phyloP scores from a whole-genome alignment of 2,329 filamentous ascomycete species.

The Pleochaeta shiraiana region DNA sequence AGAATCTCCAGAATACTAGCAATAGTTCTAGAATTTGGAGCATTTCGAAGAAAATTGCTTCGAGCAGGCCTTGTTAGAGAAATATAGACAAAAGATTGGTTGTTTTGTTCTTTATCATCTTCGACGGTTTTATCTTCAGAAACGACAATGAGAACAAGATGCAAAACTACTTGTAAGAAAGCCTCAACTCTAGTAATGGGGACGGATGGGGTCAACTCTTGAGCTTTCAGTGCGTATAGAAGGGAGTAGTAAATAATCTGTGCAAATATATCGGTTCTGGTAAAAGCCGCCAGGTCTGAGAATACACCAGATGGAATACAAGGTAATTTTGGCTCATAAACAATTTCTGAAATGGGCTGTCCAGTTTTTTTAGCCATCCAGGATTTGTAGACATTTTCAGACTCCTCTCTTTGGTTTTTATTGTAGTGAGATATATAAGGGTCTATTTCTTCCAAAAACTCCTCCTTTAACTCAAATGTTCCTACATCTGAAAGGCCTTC shows the following conservation, averaged over 20 bases:
- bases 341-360: slow-evolving; percentile 58
- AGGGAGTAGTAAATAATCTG: slow-evolving; percentile 81
- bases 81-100: slow-evolving; percentile 48
- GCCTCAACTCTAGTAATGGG: slow-evolving; percentile 70
- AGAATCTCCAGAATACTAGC: slow-evolving; percentile 40
- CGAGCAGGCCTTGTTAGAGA: slow-evolving; percentile 42
- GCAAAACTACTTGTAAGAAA: slow-evolving; percentile 77
- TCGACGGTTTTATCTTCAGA: slow-evolving; percentile 52
- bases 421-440: slow-evolving; percentile 93
- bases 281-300: slow-evolving; percentile 54
- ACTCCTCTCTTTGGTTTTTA: slow-evolving; percentile 92
- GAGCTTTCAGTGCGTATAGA: slow-evolving; percentile 52
- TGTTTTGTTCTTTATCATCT: slow-evolving; percentile 24
- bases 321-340: slow-evolving; percentile 72
- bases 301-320: slow-evolving; percentile 62
- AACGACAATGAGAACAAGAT: slow-evolving; percentile 68
- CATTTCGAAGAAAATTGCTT: slow-evolving; percentile 36
- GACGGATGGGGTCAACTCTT: slow-evolving; percentile 47
- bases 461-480: slow-evolving; percentile 75
- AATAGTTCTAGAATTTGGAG: slow-evolving; percentile 36
- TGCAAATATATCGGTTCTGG: slow-evolving; percentile 63
- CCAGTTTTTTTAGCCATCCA: slow-evolving; percentile 76
- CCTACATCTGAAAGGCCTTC: slow-evolving; percentile 86
- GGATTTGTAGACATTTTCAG: slow-evolving; percentile 70
- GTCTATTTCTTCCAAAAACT: slow-evolving; percentile 74